Base-by-base conservation (phyloP, 495 filamentous ascomycete genomes). In the Penicillium chermesinum region DNA sequence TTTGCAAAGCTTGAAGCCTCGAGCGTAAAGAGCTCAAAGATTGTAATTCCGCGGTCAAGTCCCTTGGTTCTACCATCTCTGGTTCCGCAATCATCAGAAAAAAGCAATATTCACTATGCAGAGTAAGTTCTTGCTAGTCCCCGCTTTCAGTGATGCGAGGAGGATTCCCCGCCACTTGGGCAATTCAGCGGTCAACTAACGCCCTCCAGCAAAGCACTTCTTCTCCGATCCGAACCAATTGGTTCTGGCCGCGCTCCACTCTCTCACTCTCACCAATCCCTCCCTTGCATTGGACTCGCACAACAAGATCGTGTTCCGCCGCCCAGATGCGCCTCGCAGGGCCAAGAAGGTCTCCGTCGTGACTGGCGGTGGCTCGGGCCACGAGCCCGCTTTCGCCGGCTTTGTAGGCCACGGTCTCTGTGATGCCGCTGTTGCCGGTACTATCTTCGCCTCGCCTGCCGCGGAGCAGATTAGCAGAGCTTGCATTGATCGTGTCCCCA, bases 281-380 rank as follows among this genome's bases (percentile, higher is more conserved):
- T 84, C 85, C 49, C 72, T 95, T 14, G 83, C 86, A 34, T 76
- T 91, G 55, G 93, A 98, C 63, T 58, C 62, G 38, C 69, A 78
- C 32, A 88, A 96, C 71, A 98, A 96, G 63, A 86, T 91, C 56
- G 66, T 96, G 54, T 95, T 95, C 70, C 82, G 76, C 35, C 83
- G 87, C 48, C 87, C 85, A 22, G 66, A 72, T 58, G 58, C 61
- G 5, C 53, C 66, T 38, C 59, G 65, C 39, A 70, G 70, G 41
- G 60, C 70, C 17, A 58, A 55, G 19, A 82, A 84, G 44, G 90
- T 96, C 40, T 85, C 87, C 27, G 74, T 97, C 59, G 75, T 98
- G 49, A 89, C 86, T 14, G 93, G 93, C 54, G 93, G 93, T 47
- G 93, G 93, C 22, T 86, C 84, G 17, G 93, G 93, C 53, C 93